phyloP scores from a whole-genome alignment of 305 asterid genomes.

The Ajuga reptans region DNA sequence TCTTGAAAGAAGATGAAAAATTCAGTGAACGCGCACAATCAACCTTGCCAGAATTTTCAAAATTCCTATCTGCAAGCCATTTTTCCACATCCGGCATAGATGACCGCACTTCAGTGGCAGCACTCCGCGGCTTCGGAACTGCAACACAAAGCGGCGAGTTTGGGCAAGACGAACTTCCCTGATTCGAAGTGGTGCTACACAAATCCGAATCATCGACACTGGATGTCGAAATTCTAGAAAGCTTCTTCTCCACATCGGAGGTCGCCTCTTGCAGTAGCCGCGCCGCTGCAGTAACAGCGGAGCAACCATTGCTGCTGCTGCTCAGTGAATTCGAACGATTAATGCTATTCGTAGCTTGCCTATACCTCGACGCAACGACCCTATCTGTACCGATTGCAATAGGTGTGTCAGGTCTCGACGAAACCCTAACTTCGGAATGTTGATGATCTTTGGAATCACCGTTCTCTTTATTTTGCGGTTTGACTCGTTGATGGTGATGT shows the following conservation, averaged over 20 bases:
- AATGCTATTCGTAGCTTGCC: conserved; percentile 31
- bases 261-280: conserved; percentile 70
- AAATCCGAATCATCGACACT: conserved; percentile 33
- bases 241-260: conserved; percentile 37
- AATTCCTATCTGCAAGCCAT: conserved; percentile 44
- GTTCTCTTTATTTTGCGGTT: conserved; percentile 32
- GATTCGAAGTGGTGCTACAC: conserved; percentile 25
- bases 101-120: conserved; percentile 35
- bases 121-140: conserved; percentile 28
- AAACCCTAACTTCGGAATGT: conserved; percentile 24
- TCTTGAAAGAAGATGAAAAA: conserved; percentile 40
- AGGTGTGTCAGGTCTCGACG: conserved; percentile 67
- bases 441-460: conserved; percentile 18
- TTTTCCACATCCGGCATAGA: conserved; percentile 65
- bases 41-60: conserved; percentile 20
- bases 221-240: conserved; percentile 35
- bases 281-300: conserved; percentile 48
- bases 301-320: conserved; percentile 27
- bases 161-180: conserved; percentile 59
- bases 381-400: conserved; percentile 42
- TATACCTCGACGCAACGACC: conserved; percentile 60
- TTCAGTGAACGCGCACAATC: conserved; percentile 59
- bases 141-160: conserved; percentile 46
- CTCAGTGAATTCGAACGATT: conserved; percentile 36
- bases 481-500: conserved; percentile 34